Evolutionary conservation across 495 filamentous ascomycete species (phyloP), one percentile per base, ranked within the genome.

Genomic region (Staphylotrichum longicolle): DNA sequence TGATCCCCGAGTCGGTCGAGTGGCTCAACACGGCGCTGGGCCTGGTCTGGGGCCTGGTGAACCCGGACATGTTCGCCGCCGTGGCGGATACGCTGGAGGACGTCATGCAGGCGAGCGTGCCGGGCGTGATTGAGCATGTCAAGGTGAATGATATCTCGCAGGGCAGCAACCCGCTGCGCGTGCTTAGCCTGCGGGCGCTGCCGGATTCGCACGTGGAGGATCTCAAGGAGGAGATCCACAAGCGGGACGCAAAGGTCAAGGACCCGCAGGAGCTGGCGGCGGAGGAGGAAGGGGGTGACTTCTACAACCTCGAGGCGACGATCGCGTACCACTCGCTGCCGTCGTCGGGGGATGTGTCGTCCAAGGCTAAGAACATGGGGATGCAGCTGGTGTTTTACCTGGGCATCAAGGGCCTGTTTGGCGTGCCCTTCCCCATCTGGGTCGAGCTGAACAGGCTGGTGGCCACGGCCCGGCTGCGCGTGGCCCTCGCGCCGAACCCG

Each of bases 111-210:
- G 93, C 91, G 30, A 95, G 90, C 8, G 87, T 95, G 0, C 93
- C 93, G 0, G 87, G 86, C 0, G 78, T 96, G 41, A 89, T 97
- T 54, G 91, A 97, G 72, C 95, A 96, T 65, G 92, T 98, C 48
- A 86, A 92, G 53, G 91, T 97, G n/a, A 91, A 92, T 50, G 93
- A 96, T 67, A 96, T 98, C 66, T 90, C 90, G 64, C 93, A 96
- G 72, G 93, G 93, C 8, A 90, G 80, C 68, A 96, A 96, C 68
- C 91, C 93, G 0, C 68, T 96, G 55, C 86, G 93, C 8, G 91
- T 98, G 51, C 76, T 98, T n/a, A 94, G 90, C 67, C 76, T 98
- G 63, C 86, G 93, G 9, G 88, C 93, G 58, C 83, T 98, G 14
- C 93, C 93, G 4, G 93, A 96, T 62, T 74, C 69, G 0, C 87